A percentile compares a stretch with the other conserved stretches of the same genome.
These are phyloP conservation scores for Lactarius trivialis DNA, from an alignment of 768 basidiomycete species.

Conservation along the genomic window DNA sequence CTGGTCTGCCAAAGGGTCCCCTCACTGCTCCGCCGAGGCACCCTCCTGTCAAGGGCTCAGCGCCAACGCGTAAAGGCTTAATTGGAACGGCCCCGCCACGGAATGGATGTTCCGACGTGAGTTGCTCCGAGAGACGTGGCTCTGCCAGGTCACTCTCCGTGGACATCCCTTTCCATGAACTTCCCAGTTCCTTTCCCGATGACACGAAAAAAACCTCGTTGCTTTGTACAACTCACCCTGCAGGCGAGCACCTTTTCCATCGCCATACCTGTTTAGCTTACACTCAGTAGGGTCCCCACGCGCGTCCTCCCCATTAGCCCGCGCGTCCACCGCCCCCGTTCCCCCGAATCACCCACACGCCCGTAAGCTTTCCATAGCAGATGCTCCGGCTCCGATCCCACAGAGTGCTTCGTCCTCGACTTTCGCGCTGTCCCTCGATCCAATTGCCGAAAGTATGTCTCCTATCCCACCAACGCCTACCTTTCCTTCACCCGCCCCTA, in stretches of 20 bases:
- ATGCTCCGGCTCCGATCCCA: slow-evolving; percentile 15
- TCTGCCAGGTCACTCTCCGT: slow-evolving; percentile 58
- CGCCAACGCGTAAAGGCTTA: slow-evolving; percentile 41
- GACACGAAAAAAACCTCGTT: slow-evolving; percentile 11
- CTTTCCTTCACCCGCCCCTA: slow-evolving; percentile 26
- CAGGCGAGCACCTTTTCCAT: slow-evolving; percentile 5
- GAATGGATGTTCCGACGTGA: slow-evolving; percentile 25
- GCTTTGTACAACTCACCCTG: slow-evolving; percentile 14
- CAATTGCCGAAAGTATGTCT: slow-evolving; percentile 29
- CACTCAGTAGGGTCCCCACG: slow-evolving; percentile 4
- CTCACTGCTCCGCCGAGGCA: slow-evolving; percentile 31
- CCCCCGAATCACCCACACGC: slow-evolving; percentile 68
- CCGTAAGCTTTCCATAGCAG: slow-evolving; percentile 56
- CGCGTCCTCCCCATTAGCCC: slow-evolving; percentile 39
- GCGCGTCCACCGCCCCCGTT: slow-evolving; percentile 36
- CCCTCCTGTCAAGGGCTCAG: slow-evolving; percentile 7
- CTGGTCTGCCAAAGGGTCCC: slow-evolving; percentile 49
- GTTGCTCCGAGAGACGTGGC: background rate
- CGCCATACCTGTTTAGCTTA: background rate
- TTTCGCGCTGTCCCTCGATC: slow-evolving; percentile 32
- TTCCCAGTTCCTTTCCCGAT: slow-evolving; percentile 23
- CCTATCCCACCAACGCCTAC: slow-evolving; percentile 29
- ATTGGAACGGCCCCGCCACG: slow-evolving; percentile 39
- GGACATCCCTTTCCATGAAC: slow-evolving; percentile 47
- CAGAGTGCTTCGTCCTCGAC: slow-evolving; percentile 30